A percentile compares a stretch with the other conserved stretches of the same genome.
Evolutionary conservation across 1,139 yeast genomes (phyloP).

Genomic region (Candida sp.): DNA sequence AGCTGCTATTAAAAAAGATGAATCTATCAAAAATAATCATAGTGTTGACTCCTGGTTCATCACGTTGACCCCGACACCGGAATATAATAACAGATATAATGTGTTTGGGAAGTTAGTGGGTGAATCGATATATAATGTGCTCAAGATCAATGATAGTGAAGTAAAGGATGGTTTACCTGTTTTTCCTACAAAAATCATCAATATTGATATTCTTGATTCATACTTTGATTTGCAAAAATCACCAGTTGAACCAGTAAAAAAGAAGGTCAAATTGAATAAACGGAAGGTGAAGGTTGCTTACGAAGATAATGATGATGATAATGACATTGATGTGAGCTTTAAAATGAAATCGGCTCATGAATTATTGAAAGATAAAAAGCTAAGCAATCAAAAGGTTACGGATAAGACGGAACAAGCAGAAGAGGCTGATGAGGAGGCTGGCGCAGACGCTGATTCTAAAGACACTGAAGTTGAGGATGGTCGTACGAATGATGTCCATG

Average conservation of each 20-base stretch:
- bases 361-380: conserved; percentile 13
- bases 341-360: conserved; percentile 54
- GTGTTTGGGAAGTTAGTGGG: conserved; percentile 65
- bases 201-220: conserved; percentile 40
- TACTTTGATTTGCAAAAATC: conserved; percentile 44
- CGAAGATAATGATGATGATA: conserved; percentile 25
- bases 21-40: conserved; percentile 24
- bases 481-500: background rate
- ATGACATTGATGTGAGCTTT: conserved; percentile 26
- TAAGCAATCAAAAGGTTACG: conserved; percentile 8
- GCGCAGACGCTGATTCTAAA: background rate
- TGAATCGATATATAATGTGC: conserved; percentile 52
- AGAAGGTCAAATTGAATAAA: conserved; percentile 18
- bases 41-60: conserved; percentile 50
- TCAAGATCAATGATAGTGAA: conserved; percentile 51
- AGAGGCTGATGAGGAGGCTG: too few species aligned
- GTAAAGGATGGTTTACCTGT: conserved; percentile 41
- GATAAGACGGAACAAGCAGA: background rate
- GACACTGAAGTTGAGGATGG: background rate
- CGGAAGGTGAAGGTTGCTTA: conserved; percentile 17
- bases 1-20: conserved; percentile 40
- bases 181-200: conserved; percentile 47
- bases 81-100: conserved; percentile 45
- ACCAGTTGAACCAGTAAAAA: conserved; percentile 9
- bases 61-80: conserved; percentile 45